phyloP scores from a whole-genome alignment of 768 basidiomycete genomes.

The Trametes cinnabarina region DNA sequence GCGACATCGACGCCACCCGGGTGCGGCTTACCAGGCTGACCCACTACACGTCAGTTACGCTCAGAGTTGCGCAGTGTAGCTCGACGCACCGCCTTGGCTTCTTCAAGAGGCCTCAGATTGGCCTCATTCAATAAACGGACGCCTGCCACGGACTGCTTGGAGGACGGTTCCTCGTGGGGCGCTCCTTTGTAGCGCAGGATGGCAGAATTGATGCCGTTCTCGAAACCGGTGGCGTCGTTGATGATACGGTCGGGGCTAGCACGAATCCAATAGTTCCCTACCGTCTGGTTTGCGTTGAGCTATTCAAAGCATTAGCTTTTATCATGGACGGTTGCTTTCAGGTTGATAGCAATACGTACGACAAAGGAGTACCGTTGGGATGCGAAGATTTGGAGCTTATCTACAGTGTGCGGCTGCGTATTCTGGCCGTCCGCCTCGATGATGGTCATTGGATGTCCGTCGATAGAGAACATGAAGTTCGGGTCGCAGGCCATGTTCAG shows the following conservation, averaged over 20 bases:
- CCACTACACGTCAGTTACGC: no score
- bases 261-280: conserved; percentile 39
- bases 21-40: conserved; percentile 22
- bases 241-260: background rate
- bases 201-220: conserved; percentile 40
- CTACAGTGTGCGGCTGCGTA: conserved; percentile 37
- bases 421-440: conserved; percentile 48
- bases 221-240: conserved; percentile 25
- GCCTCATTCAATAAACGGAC: conserved; percentile 13
- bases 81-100: conserved; percentile 21
- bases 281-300: conserved; percentile 40
- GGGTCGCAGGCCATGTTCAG: conserved; percentile 45
- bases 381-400: conserved; percentile 42
- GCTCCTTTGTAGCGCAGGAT: conserved; percentile 46
- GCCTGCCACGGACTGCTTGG: background rate
- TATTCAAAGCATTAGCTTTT: background rate
- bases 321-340: background rate
- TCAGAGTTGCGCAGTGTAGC: no score
- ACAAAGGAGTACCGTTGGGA: conserved; percentile 34
- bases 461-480: conserved; percentile 44
- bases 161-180: conserved; percentile 34
- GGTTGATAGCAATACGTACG: conserved; percentile 12
- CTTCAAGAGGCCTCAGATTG: conserved; percentile 23
- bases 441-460: conserved; percentile 43
- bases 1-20: conserved; percentile 23